A percentile compares a stretch with the other conserved stretches of the same genome.
These are phyloP conservation scores for Leishmania martiniquensis DNA, from an alignment of 208 protist genomes.

Conservation along the genomic window DNA sequence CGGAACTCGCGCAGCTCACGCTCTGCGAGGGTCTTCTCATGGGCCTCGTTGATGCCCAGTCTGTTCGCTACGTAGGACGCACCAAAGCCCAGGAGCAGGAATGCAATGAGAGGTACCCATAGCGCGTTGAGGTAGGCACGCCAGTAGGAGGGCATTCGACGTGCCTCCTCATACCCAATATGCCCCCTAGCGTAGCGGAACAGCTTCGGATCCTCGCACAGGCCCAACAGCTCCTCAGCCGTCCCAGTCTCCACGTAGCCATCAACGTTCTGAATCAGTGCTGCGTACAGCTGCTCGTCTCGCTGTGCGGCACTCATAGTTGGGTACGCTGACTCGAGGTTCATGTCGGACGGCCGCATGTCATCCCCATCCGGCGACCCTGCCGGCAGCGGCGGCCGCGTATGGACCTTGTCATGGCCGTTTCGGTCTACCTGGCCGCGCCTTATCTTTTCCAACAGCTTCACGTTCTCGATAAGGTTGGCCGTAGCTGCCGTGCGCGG, in stretches of 20 bases:
- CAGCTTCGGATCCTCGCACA: slow-evolving; percentile 53
- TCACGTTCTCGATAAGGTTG: slow-evolving; percentile 70
- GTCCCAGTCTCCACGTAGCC: slow-evolving; percentile 44
- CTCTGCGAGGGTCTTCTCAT: slow-evolving; percentile 12
- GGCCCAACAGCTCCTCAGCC: slow-evolving; percentile 44
- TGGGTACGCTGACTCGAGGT: slow-evolving; percentile 21
- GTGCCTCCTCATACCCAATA: slow-evolving; percentile 67
- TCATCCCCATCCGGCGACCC: background rate
- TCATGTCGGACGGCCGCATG: background rate
- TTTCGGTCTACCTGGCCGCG: slow-evolving; percentile 35
- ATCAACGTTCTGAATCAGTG: slow-evolving; percentile 51
- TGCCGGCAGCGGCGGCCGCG: background rate
- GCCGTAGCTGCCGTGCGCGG: slow-evolving; percentile 38
- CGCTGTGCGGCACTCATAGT: slow-evolving; percentile 28
- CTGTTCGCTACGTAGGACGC: slow-evolving; percentile 19
- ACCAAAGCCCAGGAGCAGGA: slow-evolving; percentile 32
- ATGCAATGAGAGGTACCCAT: slow-evolving; percentile 41
- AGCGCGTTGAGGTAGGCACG: slow-evolving; percentile 30
- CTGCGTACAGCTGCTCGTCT: slow-evolving; percentile 49
- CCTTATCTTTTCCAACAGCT: slow-evolving; percentile 46
- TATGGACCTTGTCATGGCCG: slow-evolving; percentile 14
- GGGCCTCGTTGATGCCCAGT: slow-evolving; percentile 16
- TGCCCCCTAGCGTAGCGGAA: slow-evolving; percentile 51
- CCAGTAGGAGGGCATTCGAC: slow-evolving; percentile 26
- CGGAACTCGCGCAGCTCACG: slow-evolving; percentile 10